A percentile compares a stretch with the other conserved stretches of the same genome.
These are phyloP conservation scores for Acephala macrosclerotiorum DNA, from an alignment of 2,329 filamentous ascomycete species.

Conservation along the genomic window DNA sequence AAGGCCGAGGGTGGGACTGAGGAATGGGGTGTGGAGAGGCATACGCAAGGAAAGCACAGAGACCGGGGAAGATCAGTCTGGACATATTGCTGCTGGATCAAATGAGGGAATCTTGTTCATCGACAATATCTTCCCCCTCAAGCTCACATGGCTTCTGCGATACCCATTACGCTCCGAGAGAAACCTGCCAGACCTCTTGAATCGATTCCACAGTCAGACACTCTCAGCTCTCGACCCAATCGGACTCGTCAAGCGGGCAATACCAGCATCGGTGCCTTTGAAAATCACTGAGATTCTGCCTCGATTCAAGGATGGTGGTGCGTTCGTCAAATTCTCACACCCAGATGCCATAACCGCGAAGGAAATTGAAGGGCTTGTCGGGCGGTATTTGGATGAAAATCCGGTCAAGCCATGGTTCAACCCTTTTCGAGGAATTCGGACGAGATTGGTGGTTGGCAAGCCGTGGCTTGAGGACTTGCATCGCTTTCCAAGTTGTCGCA, in stretches of 20 bases:
- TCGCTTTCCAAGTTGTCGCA: slow-evolving; percentile 75
- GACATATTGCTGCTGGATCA: slow-evolving; percentile 78
- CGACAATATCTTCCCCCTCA: slow-evolving; percentile 88
- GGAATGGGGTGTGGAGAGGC: slow-evolving; percentile 29
- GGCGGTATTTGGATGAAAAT: slow-evolving; percentile 69
- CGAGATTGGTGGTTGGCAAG: slow-evolving; percentile 78
- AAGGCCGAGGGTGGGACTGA: slow-evolving; percentile 28
- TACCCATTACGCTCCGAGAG: slow-evolving; percentile 56
- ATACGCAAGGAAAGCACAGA: slow-evolving; percentile 52
- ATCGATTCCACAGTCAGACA: slow-evolving; percentile 57
- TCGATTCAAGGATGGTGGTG: slow-evolving; percentile 85
- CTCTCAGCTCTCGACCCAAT: slow-evolving; percentile 62
- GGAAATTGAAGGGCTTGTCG: slow-evolving; percentile 67
- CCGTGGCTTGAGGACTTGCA: slow-evolving; percentile 96
- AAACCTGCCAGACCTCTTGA: slow-evolving; percentile 56
- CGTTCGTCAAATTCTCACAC: slow-evolving; percentile 85
- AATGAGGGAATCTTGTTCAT: slow-evolving; percentile 90
- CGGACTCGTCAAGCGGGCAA: slow-evolving; percentile 63
- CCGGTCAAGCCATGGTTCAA: slow-evolving; percentile 91
- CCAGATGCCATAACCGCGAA: slow-evolving; percentile 50
- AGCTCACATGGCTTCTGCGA: slow-evolving; percentile 68
- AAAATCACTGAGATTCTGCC: slow-evolving; percentile 84
- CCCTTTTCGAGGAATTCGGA: slow-evolving; percentile 75
- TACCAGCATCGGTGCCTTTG: slow-evolving; percentile 67
- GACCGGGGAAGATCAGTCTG: slow-evolving; percentile 70